Base-by-base conservation (phyloP, 2,329 filamentous ascomycete species). In the Botryotinia narcissicola region DNA sequence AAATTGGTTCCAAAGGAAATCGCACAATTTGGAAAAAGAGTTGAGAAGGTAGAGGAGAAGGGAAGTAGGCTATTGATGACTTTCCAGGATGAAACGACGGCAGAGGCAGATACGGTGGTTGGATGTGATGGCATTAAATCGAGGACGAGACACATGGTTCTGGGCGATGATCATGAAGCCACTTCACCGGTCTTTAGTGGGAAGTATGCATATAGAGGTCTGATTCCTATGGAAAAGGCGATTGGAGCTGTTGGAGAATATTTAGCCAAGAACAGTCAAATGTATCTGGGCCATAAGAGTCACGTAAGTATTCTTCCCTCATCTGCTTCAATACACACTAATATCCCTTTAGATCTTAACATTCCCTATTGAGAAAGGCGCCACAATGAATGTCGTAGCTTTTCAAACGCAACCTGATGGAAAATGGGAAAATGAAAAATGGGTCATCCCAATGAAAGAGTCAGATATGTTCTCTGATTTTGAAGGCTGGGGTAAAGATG, bases 191-290 rank as follows among this genome's bases (percentile, higher is more conserved):
- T 82, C 1, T 91, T 88, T 78, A 86, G 85, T 0, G 80, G 84
- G 74, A 88, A 90, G 75, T 87, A 87, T 79, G 89, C 87, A 54
- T 92, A 89, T 80, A 84, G 90, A 3, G 86, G 86, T 0, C 80
- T 92, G 1, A 82, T 91, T 2, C 87, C 89, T 0, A 91, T 91
- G 85, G 81, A 83, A 0, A 78, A 84, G 12, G 88, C 88, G 0
- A 78, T 82, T 1, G 78, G 82, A 18, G 82, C 83, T 3, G 75
- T 91, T 5, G 86, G 87, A 1, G 78, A 83, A 14, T 80, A 87
- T 62, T 82, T 85, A 63, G 84, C 86, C 0, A 76, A 78, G 32
- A 87, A 85, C 14, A 80, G 83, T 10, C 85, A 86, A 77, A 87
- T 90, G 84, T 87, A 88, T 78, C 82, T 87, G 46, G 89, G 88